Base-by-base conservation (phyloP, 1,284 basidiomycete genomes). In the Ganoderma resinaceum region DNA sequence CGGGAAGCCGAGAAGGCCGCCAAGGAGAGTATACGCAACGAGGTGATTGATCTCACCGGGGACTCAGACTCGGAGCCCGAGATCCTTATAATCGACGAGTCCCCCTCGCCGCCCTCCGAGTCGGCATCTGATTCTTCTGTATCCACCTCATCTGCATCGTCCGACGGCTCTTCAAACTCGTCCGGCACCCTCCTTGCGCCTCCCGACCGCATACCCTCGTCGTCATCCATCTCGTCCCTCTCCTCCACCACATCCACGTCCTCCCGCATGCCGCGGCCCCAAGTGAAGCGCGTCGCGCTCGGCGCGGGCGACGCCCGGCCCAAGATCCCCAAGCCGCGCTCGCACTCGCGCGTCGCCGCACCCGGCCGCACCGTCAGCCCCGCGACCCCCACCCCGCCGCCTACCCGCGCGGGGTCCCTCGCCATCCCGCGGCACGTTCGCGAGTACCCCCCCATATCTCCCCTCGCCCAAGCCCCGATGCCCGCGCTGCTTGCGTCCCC, bases 1-100 rank as follows among this genome's bases (percentile, higher is more conserved):
- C 84, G 81, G n/a, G 93, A 95, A 78, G 88, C 87, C 2, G 86
- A 86, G 18, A 92, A 89, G 74, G 93, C 92, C 8, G 87, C 89
- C 1, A 82, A 86, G 66, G 86, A 91, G 66, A 91, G 91, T 73
- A 80, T 89, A n/a, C 84, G 85, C 61, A 84, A 87, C 68, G 82
- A 89, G 59, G 87, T 88, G 60, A 86, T 88, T 52, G 86, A 88
- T 53, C 91, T 93, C 76, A 82, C 93, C 57, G 88, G 87, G 2
- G 60, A 46, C 43, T 82, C 75, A 58, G 76, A 80, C 14, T 43
- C 74, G 1, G 82, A 81, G n/a, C 62, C 76, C 29, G 80, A 84
- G 57, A 64, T 62, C 53, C 35, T 61, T 62, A 63, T 74, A 57
- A 52, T 72, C 53, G 66, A 69, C 65, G 63, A 70, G 3, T 3